Percentiles rank a stretch among this genome's conserved stretches.
These are phyloP conservation scores for Phylloporus sp. DNA, from an alignment of 768 basidiomycete genomes.

Conservation along the genomic window DNA sequence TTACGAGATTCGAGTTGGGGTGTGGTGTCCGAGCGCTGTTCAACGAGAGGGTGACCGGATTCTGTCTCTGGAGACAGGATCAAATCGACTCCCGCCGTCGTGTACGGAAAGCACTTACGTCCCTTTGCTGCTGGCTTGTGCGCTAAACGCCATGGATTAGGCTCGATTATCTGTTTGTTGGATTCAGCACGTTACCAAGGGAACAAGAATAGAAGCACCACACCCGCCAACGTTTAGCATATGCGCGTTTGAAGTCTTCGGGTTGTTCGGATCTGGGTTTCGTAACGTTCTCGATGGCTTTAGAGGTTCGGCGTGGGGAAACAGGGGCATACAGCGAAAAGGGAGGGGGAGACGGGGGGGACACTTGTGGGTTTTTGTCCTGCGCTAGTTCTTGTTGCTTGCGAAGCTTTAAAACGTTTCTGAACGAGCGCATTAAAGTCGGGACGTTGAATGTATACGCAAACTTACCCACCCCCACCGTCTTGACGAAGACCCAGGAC, in stretches of 20 bases:
- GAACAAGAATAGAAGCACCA: background rate
- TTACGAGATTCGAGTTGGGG: background rate
- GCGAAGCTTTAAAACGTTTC: constrained; percentile 44
- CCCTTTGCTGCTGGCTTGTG: constrained; percentile 9
- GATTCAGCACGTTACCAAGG: background rate
- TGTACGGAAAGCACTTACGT: constrained; percentile 11
- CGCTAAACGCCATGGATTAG: constrained; percentile 13
- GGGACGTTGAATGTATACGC: background rate
- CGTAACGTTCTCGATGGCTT: background rate
- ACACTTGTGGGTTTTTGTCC: constrained; percentile 1
- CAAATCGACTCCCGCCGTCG: background rate
- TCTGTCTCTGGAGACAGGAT: constrained; percentile 6
- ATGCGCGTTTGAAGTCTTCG: constrained; percentile 9
- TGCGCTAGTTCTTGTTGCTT: constrained; percentile 30
- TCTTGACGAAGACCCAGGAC: constrained; percentile 47
- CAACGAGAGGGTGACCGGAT: background rate
- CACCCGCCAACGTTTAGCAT: constrained; percentile 27
- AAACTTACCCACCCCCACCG: constrained; percentile 58
- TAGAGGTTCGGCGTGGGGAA: background rate
- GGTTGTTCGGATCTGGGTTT: constrained; percentile 8
- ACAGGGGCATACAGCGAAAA: background rate
- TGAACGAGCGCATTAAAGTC: constrained; percentile 14
- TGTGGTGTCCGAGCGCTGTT: background rate
- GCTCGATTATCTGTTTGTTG: constrained; percentile 8
- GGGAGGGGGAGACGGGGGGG: constrained; percentile 9